phyloP scores from a whole-genome alignment of 495 filamentous ascomycete genomes.

The Lasiosphaeria hispida region DNA sequence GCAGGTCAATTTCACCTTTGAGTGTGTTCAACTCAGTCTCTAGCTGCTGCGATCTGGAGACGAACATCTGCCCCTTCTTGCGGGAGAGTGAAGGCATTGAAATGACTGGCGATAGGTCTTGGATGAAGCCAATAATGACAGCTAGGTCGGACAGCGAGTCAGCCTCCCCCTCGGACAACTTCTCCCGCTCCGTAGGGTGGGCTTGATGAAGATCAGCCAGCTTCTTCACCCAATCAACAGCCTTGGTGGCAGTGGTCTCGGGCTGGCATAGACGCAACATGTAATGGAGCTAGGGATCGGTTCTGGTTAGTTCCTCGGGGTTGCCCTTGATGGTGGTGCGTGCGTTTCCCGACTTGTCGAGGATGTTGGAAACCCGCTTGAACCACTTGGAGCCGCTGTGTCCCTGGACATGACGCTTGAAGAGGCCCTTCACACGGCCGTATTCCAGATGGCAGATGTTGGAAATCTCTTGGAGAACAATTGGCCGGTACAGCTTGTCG shows the following conservation, averaged over 20 bases:
- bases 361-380: slow-evolving; percentile 27
- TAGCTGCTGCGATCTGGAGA: slow-evolving; percentile 25
- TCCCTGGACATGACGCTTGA: slow-evolving; percentile 33
- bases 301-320: slow-evolving; percentile 23
- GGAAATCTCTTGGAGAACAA: slow-evolving; percentile 36
- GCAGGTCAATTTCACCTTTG: slow-evolving; percentile 32
- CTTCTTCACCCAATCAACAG: slow-evolving; percentile 28
- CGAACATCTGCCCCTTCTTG: slow-evolving; percentile 31
- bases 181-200: slow-evolving; percentile 14
- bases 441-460: slow-evolving; percentile 41
- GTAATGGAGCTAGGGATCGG: slow-evolving; percentile 29
- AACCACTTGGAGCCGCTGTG: slow-evolving; percentile 29
- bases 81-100: slow-evolving; percentile 26
- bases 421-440: slow-evolving; percentile 22
- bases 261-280: slow-evolving; percentile 35
- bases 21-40: slow-evolving; percentile 27
- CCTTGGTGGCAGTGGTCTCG: slow-evolving; percentile 17
- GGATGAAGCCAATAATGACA: slow-evolving; percentile 28
- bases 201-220: slow-evolving; percentile 23
- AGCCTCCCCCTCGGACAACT: slow-evolving; percentile 20
- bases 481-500: slow-evolving; percentile 24
- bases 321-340: slow-evolving; percentile 33
- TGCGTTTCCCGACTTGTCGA: slow-evolving; percentile 29
- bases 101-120: slow-evolving; percentile 22
- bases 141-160: slow-evolving; percentile 29